Evolutionary conservation across 2,329 filamentous ascomycete genomes (phyloP).

Genomic region (Botrytis sinoallii): DNA sequence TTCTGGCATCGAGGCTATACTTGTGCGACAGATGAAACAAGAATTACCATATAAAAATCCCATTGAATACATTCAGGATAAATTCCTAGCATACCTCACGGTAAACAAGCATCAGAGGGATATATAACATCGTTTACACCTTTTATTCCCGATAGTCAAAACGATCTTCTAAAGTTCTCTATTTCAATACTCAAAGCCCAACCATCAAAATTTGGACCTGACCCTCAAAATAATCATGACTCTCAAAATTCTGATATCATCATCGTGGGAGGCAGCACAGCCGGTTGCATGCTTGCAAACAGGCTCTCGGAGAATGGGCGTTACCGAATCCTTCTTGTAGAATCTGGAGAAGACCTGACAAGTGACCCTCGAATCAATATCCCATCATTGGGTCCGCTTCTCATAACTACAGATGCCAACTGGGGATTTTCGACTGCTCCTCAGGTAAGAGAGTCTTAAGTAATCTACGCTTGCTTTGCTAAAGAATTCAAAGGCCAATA

Average conservation of each 20-base stretch:
- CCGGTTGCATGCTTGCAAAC: constrained; percentile 38
- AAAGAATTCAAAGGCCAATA: neutral
- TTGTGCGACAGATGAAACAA: neutral
- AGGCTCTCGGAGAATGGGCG: constrained; percentile 41
- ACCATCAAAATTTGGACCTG: neutral
- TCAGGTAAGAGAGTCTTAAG: constrained; percentile 11
- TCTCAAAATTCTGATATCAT: constrained; percentile 7
- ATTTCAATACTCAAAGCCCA: neutral
- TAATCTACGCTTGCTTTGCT: neutral
- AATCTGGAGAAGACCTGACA: constrained; percentile 41
- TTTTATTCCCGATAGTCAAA: neutral
- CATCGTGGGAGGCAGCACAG: constrained; percentile 9
- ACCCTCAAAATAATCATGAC: neutral
- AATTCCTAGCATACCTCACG: no score
- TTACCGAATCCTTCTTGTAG: constrained; percentile 41
- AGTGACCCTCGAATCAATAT: constrained; percentile 39
- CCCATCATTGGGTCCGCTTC: constrained; percentile 23
- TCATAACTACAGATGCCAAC: constrained; percentile 16
- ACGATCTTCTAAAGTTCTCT: neutral
- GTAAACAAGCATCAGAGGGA: neutral
- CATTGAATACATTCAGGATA: no score
- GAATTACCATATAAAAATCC: neutral
- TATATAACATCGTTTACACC: neutral
- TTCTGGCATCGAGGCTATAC: neutral
- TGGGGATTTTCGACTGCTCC: constrained; percentile 19